Base-by-base conservation (phyloP, 2,329 filamentous ascomycete species). In the Epicoccum sorghinum region DNA sequence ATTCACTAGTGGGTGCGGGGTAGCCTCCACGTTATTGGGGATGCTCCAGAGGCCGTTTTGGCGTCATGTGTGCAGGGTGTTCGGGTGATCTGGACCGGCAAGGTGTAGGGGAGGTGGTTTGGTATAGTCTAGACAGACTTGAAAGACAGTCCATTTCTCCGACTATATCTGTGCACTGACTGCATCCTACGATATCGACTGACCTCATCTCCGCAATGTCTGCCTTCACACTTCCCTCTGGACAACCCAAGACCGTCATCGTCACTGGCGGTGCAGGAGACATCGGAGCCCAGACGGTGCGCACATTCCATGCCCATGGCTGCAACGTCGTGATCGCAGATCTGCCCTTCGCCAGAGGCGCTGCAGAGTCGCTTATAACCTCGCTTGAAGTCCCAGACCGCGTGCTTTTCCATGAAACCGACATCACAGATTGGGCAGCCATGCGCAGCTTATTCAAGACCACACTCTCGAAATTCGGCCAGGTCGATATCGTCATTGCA, bases 201-300 rank as follows among this genome's bases (percentile, higher is more conserved):
- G 1, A 35, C 12, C 4, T 4, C 1, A 40, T 5, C n/a, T 7
- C 29, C 22, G 33, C 12, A 2, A 53, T 53, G 51, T 40, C 44
- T 44, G 6, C 48, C 42, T 23, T 39, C 32, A 2, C 29, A 14
- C 32, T 62, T 55, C 48, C 41, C 14, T 22, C 59, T 58, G n/a
- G 39, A 33, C 44, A 35, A 8, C 60, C 65, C 22, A 76, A 75
- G 59, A 78, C 75, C 4, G 70, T 73, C 14, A 65, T 79, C 30
- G 66, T 79, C 36, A 78, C 77, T 3, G 77, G 77, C 7, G 72
- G 70, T 22, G 77, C 77, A 3, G 66, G 70, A 4, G 77, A 75
- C 27, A 79, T 80, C 41, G 76, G 77, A 13, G 71, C 72, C 1
- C 74, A 73, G 58, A 77, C 72, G n/a, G 71, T 75, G 23, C 62